Evolutionary conservation across 2,329 filamentous ascomycete genomes (phyloP), one percentile per base, ranked within the genome.

Genomic region (Ambrosiella beaveri): DNA sequence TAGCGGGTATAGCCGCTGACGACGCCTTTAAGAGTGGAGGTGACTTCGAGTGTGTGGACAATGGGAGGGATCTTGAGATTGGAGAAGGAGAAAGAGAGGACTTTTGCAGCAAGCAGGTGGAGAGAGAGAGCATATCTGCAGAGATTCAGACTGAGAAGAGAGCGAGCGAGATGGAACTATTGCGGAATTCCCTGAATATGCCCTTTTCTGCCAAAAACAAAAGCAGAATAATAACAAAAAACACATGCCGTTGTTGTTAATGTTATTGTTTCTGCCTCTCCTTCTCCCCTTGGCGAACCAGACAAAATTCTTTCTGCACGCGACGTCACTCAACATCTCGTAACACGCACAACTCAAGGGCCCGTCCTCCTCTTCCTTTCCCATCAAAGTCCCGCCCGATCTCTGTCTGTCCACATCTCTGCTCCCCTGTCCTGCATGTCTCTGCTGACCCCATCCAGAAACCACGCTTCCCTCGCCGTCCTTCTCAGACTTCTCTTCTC

Each of bases 311-410:
- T 51, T 47, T 17, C 47, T 54, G 37, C 52, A 54, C 19, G 37
- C 38, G 52, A 41, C 52, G 52, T 54, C 38, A 40, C 52, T 54
- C 52, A 54, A 41, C 52, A 41, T 54, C 38, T 37, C 39, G 38
- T 41, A 54, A 54, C 52, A 4, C 37, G 27, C 52, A 54, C 52
- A 54, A 54, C 9, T 9, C 17, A 36, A 51, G 5, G 40, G 2
- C 7, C 44, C 44, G 11, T 17, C n/a, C 44, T 47, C 11, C n/a
- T 47, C 44, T 41, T 41, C 40, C 44, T 8, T 13, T 19, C 44
- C 44, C 44, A 47, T 17, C 19, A 8, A 15, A 3, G 13, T 5
- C 44, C 9, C 44, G 17, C n/a, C 13, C 17, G 44, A 13, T 47
- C 13, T 17, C 19, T 17, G 44, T 17, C n/a, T 15, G n/a, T 8